A percentile compares a stretch with the other conserved stretches of the same genome.
These are phyloP conservation scores for Sordariomycetes sp. DNA, from an alignment of 2,329 filamentous ascomycete genomes.

Conservation along the genomic window DNA sequence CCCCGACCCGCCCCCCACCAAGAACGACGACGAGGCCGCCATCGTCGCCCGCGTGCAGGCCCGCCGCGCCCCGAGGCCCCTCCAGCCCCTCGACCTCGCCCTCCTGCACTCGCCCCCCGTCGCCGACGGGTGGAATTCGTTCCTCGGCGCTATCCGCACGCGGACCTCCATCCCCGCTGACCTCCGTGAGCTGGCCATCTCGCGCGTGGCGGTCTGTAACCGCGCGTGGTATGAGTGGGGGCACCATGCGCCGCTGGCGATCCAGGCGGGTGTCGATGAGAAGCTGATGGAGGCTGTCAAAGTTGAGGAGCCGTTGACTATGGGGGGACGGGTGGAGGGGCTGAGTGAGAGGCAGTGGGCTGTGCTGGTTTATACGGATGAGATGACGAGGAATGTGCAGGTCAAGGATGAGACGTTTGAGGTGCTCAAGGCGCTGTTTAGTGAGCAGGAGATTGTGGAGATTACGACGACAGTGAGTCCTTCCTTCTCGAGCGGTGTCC, in stretches of 20 bases:
- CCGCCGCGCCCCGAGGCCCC: slow-evolving; percentile 53
- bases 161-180: slow-evolving; percentile 34
- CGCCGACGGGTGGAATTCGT: slow-evolving; percentile 63
- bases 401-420: slow-evolving; percentile 59
- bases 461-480: slow-evolving; percentile 56
- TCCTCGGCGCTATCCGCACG: slow-evolving; percentile 51
- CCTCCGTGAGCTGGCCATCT: slow-evolving; percentile 68
- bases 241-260: slow-evolving; percentile 59
- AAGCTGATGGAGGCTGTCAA: slow-evolving; percentile 32
- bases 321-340: not conserved
- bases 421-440: slow-evolving; percentile 45
- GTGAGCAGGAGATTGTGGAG: slow-evolving; percentile 64
- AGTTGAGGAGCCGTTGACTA: slow-evolving; percentile 12
- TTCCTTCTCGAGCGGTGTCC: not conserved
- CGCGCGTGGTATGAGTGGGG: slow-evolving; percentile 77
- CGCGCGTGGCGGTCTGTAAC: slow-evolving; percentile 68
- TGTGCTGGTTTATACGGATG: slow-evolving; percentile 62
- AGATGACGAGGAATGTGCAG: slow-evolving; percentile 65
- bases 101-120: slow-evolving; percentile 63
- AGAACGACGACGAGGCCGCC: slow-evolving; percentile 30
- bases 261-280: slow-evolving; percentile 40
- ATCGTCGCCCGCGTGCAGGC: slow-evolving; percentile 51
- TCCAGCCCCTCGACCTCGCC: slow-evolving; percentile 63
- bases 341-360: slow-evolving; percentile 44
- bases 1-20: slow-evolving; percentile 32